Evolutionary conservation across 306 rosid species (phyloP), one percentile per base, ranked within the genome.

Genomic region (Quillaja saponaria): DNA sequence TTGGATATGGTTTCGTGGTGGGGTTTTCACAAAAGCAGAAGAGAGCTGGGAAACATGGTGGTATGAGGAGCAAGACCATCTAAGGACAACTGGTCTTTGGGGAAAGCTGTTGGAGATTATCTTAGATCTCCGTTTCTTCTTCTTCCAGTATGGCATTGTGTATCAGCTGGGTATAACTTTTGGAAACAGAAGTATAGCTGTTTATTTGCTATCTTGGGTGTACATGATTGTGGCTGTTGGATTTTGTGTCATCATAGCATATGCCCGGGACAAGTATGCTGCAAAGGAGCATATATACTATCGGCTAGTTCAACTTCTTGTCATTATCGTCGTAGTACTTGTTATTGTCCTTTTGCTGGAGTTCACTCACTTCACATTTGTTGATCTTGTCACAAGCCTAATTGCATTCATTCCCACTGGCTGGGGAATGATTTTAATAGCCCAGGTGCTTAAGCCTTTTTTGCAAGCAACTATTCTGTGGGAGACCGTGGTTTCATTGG

Each of bases 31-130:
- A 48, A 82, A 85, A 66, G 84, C 85, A 40, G 97, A 88, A 52
- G 74, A 68, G 59, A 85, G 97, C 86, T 91, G 97, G 97, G 91
- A 84, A 77, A 78, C 87, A 58, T 91, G 97, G 97, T 91, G 97
- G 96, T 69, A 78, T 12, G 96, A 91, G 63, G 97, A 91, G 72
- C 96, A 91, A 73, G 95, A 83, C 71, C 97, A 91, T 83, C 71
- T 88, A 39, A 82, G 77, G 80, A 84, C 91, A 34, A 91, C 97
- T 3, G 97, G 97, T 51, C 86, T 91, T 54, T 91, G 97, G 97
- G 97, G 96, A 57, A 91, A 91, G 74, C 80, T 91, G 38, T 68
- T 88, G 84, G 97, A 91, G 81, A 91, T 91, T 63, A 82, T 91
- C 68, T 71, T 91, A 64, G 91, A 91, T 64, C 95, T 91, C 66